Evolutionary conservation across 1,139 yeast genomes (phyloP).

Genomic region (Maudiozyma humilis): DNA sequence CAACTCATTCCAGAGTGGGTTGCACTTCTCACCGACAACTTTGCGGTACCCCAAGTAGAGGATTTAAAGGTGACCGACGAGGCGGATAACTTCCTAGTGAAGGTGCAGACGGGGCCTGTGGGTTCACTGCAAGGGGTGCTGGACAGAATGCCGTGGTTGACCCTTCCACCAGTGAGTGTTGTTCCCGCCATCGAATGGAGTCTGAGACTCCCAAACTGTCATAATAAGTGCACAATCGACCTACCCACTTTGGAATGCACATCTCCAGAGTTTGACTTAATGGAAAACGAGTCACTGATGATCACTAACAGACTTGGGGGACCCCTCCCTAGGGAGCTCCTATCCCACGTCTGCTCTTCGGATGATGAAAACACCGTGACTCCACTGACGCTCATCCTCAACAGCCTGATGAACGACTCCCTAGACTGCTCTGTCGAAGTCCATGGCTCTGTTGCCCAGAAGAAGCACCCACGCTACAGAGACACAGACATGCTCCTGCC

Average conservation of each 20-base stretch:
- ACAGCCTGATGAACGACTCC: slow-evolving; percentile 26
- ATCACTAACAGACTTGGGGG: slow-evolving; percentile 18
- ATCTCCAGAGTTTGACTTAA: slow-evolving; percentile 11
- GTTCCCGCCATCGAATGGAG: slow-evolving; percentile 32
- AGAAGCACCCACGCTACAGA: slow-evolving; percentile 2
- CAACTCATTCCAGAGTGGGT: slow-evolving; percentile 9
- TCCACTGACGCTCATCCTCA: slow-evolving; percentile 32
- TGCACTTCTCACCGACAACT: slow-evolving; percentile 13
- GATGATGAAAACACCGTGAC: slow-evolving; percentile 27
- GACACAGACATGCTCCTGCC: slow-evolving; percentile 12
- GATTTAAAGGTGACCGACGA: slow-evolving; percentile 24
- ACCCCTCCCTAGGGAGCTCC: slow-evolving; percentile 19
- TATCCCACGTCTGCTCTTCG: slow-evolving; percentile 23
- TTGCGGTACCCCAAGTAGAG: slow-evolving; percentile 15
- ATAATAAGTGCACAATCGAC: slow-evolving; percentile 19
- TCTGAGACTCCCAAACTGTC: slow-evolving; percentile 31
- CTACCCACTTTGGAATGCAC: slow-evolving; percentile 17
- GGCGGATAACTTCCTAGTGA: slow-evolving; percentile 23
- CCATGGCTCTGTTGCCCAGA: slow-evolving; percentile 13
- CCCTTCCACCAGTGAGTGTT: slow-evolving; percentile 9
- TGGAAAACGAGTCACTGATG: slow-evolving; percentile 9
- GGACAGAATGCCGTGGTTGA: slow-evolving; percentile 13
- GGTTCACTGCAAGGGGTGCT: slow-evolving; percentile 8
- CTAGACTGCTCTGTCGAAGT: slow-evolving; percentile 23
- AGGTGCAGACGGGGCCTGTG: slow-evolving; percentile 15